phyloP scores from a whole-genome alignment of 1,284 basidiomycete genomes.

The Flammula alnicola region DNA sequence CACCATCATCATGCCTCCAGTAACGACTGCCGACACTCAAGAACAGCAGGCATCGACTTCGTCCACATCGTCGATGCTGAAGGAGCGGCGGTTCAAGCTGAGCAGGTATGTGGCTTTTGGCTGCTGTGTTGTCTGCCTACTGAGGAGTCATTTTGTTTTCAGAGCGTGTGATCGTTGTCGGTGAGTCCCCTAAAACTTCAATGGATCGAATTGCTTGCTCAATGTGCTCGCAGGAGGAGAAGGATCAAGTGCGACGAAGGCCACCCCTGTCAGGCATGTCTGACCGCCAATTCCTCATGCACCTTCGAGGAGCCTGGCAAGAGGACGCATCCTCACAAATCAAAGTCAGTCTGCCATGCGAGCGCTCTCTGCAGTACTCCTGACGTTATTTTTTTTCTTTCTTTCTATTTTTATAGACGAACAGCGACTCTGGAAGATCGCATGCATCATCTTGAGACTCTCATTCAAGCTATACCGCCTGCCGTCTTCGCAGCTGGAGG shows the following conservation, averaged over 20 bases:
- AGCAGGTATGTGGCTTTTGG: constrained; percentile 63
- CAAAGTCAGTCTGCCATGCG: constrained; percentile 58
- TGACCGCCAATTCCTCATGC: constrained; percentile 76
- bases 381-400: constrained; percentile 14
- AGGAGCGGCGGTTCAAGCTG: constrained; percentile 82
- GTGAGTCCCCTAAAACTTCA: constrained; percentile 48
- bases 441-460: constrained; percentile 82
- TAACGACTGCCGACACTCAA: constrained; percentile 49
- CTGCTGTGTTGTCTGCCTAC: constrained; percentile 8
- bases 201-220: constrained; percentile 7
- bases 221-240: constrained; percentile 55
- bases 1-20: constrained; percentile 46
- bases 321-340: constrained; percentile 81
- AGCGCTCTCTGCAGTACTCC: constrained; percentile 3
- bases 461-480: constrained; percentile 81
- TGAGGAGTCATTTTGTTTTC: constrained; percentile 19
- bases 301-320: constrained; percentile 87
- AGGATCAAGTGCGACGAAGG: constrained; percentile 86
- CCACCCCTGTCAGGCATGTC: constrained; percentile 82
- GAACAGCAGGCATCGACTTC: constrained; percentile 41
- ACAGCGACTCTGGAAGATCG: constrained; percentile 81
- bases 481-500: constrained; percentile 72
- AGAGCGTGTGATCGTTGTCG: constrained; percentile 87
- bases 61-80: constrained; percentile 56
- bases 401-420: too few relatives aligned